These are phyloP conservation scores for Paracoccidioides lutzii DNA, from an alignment of 2,329 filamentous ascomycete genomes.

Conservation along the genomic window DNA sequence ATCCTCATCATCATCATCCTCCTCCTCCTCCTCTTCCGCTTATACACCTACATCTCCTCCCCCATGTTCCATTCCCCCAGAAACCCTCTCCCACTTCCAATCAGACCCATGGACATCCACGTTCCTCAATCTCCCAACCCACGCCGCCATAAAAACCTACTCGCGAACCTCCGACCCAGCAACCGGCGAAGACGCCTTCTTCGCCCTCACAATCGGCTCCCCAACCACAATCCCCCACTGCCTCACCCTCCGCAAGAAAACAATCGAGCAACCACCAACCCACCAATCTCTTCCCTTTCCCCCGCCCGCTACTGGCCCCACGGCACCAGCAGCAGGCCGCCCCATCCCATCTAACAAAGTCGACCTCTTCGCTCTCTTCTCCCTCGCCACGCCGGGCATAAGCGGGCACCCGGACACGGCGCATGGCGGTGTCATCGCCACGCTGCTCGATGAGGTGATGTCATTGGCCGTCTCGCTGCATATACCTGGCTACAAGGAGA, in stretches of 20 bases:
- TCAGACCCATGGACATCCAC: conserved; percentile 19
- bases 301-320: conserved; percentile 9
- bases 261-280: conserved; percentile 9
- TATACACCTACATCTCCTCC: conserved; percentile 1
- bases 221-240: conserved; percentile 29
- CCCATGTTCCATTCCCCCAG: conserved; percentile 2
- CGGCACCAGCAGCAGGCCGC: background rate
- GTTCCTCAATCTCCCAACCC: conserved; percentile 23
- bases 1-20: background rate
- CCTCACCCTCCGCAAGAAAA: conserved; percentile 22
- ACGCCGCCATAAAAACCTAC: conserved; percentile 27
- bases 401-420: conserved; percentile 28
- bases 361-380: conserved; percentile 25
- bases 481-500: conserved; percentile 10
- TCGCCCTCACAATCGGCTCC: conserved; percentile 28
- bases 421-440: conserved; percentile 31
- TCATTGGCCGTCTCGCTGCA: conserved; percentile 26
- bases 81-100: conserved; percentile 13
- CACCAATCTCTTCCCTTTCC: conserved; percentile 14
- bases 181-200: conserved; percentile 33
- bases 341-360: conserved; percentile 4
- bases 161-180: conserved; percentile 27
- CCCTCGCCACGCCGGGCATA: conserved; percentile 24
- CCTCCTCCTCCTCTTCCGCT: background rate
- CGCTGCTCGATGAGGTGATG: conserved; percentile 34